Base-by-base conservation (phyloP, 1,284 basidiomycete genomes). In the Sporisorium graminicola region DNA sequence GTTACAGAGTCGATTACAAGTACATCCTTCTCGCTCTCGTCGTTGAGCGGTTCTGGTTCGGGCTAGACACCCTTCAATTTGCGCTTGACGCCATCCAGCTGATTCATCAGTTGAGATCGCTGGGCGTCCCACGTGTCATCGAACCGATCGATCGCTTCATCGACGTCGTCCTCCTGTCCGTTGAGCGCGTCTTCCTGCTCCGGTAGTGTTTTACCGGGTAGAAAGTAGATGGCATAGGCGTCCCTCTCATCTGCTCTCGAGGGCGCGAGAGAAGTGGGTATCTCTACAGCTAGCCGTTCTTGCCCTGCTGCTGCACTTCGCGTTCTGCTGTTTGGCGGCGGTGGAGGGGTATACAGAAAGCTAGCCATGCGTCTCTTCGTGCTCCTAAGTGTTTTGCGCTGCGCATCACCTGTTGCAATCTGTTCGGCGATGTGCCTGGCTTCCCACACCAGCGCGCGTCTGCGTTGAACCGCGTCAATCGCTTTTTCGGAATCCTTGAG, bases 161-260 rank as follows among this genome's bases (percentile, higher is more conserved):
- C 76, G 3, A 72, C 72, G 0, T 40, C n/a, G 24, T 78, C 76
- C 49, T 75, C 72, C 57, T 78, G 66, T 1, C 51, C 40, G 43
- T 78, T 74, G 35, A 74, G 33, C 22, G 18, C 5, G 16, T 78
- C 76, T 43, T 78, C 76, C 33, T 78, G 74, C 13, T 61, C 55
- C 1, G 65, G 69, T 2, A 69, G 31, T 13, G 67, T 66, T 26
- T 70, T 70, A 0, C 52, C 58, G 0, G 74, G 74, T 13, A 73
- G 44, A 26, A 67, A 77, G 33, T 77, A 77, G 14, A 77, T 9
- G 1, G 69, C 33, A 26, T 42, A 61, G 27, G 33, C 37, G 0
- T 40, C 50, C 24, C 43, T 47, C 1, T 52, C 42, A 5, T 10
- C 20, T 14, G 7, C 26, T 33, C 33, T 58, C 8, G 27, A 27